phyloP scores from a whole-genome alignment of 345 rosid species.

The Streptanthus diversifolius region DNA sequence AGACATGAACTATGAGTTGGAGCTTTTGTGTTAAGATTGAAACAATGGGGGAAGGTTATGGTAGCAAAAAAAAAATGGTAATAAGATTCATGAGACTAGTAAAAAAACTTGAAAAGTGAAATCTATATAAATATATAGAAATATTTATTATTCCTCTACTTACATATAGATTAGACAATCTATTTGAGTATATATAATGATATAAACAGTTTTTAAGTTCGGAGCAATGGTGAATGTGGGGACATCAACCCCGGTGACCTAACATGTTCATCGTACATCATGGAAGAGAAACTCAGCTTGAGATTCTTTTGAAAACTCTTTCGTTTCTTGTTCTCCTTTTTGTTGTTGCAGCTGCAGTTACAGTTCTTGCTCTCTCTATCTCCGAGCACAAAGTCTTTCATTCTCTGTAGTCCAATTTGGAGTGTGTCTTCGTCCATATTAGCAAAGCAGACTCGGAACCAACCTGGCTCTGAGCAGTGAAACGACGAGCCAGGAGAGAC shows the following conservation, averaged over 20 bases:
- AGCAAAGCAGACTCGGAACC: slow-evolving; percentile 36
- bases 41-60: neutral
- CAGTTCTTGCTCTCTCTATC: slow-evolving; percentile 1
- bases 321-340: slow-evolving; percentile 25
- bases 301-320: slow-evolving; percentile 45
- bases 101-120: neutral
- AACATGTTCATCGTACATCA: slow-evolving; percentile 46
- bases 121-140: no score
- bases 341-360: neutral
- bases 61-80: neutral
- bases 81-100: neutral
- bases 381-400: slow-evolving; percentile 24
- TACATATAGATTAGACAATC: neutral
- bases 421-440: slow-evolving; percentile 37
- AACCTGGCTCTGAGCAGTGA: slow-evolving; percentile 37
- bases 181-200: neutral
- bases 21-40: neutral
- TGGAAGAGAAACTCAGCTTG: slow-evolving; percentile 42
- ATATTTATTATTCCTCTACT: neutral
- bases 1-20: neutral
- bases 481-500: slow-evolving; percentile 36
- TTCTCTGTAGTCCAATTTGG: slow-evolving; percentile 10
- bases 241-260: slow-evolving; percentile 50
- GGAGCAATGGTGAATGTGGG: slow-evolving; percentile 59
- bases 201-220: neutral